phyloP scores from a whole-genome alignment of 495 filamentous ascomycete species.

The Aspergillus carlsbadensis region DNA sequence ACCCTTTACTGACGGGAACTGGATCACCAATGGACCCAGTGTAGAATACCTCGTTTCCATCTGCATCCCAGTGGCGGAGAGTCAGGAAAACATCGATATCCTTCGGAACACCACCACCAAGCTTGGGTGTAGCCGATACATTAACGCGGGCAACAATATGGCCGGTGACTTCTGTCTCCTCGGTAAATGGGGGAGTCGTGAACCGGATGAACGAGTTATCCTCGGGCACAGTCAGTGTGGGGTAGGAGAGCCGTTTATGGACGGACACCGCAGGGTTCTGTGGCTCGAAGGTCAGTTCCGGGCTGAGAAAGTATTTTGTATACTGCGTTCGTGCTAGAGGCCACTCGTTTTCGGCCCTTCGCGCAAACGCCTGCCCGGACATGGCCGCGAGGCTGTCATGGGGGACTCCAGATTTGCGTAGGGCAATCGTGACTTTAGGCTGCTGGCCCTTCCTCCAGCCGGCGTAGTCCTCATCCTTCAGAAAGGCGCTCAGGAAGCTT shows the following conservation, averaged over 20 bases:
- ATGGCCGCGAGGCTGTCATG: constrained; percentile 48
- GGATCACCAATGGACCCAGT: constrained; percentile 51
- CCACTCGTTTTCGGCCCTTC: constrained; percentile 53
- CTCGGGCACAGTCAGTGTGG: too few relatives aligned
- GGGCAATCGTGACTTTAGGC: constrained; percentile 45
- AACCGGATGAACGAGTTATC: too few relatives aligned
- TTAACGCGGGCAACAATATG: constrained; percentile 56
- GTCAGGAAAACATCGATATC: constrained; percentile 65
- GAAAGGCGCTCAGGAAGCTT: constrained; percentile 60
- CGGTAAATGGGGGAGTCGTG: constrained; percentile 41
- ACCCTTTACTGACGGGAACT: constrained; percentile 26
- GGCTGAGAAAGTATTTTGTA: constrained; percentile 45
- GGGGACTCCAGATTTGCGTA: constrained; percentile 55
- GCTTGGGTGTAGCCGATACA: constrained; percentile 38
- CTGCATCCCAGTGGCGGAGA: constrained; percentile 47
- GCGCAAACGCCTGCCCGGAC: constrained; percentile 44
- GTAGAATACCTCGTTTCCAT: constrained; percentile 56
- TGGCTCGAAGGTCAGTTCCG: too few relatives aligned
- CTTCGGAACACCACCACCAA: constrained; percentile 9
- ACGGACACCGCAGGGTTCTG: too few relatives aligned
- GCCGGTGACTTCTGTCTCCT: constrained; percentile 59
- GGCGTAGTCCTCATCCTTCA: constrained; percentile 52
- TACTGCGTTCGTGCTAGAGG: constrained; percentile 55
- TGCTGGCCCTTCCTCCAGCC: constrained; percentile 50
- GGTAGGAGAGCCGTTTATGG: too few relatives aligned